These are phyloP conservation scores for Friedmanniomyces simplex DNA, from an alignment of 495 filamentous ascomycete genomes.

Conservation along the genomic window DNA sequence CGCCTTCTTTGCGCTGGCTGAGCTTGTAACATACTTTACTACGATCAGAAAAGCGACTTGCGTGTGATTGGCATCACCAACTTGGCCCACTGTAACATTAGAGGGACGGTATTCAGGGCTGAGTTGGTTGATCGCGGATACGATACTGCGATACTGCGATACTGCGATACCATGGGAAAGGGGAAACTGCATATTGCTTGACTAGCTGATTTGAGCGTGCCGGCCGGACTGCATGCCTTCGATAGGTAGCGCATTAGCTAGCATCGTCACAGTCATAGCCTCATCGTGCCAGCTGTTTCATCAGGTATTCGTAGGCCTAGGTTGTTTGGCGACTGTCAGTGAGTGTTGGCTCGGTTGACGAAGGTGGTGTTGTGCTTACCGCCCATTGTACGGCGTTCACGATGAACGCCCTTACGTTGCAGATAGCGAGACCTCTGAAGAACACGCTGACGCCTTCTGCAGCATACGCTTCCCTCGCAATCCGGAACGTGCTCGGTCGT, in stretches of 20 bases:
- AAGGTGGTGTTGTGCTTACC: constrained; percentile 31
- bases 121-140: not conserved
- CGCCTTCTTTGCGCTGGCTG: not conserved
- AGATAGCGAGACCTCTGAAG: constrained; percentile 67
- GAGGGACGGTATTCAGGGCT: not conserved
- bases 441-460: constrained; percentile 57
- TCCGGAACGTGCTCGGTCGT: constrained; percentile 46
- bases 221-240: not conserved
- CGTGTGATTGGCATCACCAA: not conserved
- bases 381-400: constrained; percentile 80
- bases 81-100: constrained; percentile 5
- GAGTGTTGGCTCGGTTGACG: not conserved
- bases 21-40: constrained; percentile 15
- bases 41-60: not conserved
- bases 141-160: no score
- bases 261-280: not conserved
- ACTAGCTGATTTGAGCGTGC: not conserved
- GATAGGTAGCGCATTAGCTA: constrained; percentile 7
- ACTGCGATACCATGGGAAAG: not conserved
- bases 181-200: not conserved
- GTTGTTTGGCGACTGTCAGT: not conserved
- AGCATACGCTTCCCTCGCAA: constrained; percentile 53
- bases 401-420: constrained; percentile 72
- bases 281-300: constrained; percentile 14
- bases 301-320: constrained; percentile 23